phyloP scores from a whole-genome alignment of 2,329 filamentous ascomycete species.

The Verticillium isaacii region DNA sequence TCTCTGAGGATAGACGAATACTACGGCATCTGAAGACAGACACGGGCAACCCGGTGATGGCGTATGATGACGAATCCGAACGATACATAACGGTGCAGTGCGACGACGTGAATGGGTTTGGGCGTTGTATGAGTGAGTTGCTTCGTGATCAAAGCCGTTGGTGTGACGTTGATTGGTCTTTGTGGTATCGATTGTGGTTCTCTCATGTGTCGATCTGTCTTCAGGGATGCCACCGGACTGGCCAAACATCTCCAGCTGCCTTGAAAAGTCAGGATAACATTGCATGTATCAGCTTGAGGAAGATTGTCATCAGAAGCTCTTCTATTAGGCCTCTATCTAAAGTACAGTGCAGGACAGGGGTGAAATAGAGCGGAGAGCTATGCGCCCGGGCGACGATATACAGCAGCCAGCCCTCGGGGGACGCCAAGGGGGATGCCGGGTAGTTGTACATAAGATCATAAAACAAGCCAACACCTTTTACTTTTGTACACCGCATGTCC shows the following conservation, averaged over 20 bases:
- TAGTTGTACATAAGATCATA: slow-evolving; percentile 18
- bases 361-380: slow-evolving; percentile 38
- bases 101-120: not conserved
- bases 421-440: slow-evolving; percentile 12
- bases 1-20: slow-evolving; percentile 39
- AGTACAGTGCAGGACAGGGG: slow-evolving; percentile 31
- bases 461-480: slow-evolving; percentile 10
- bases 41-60: not conserved
- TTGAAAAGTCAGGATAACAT: too few relatives aligned
- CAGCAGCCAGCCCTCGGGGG: slow-evolving; percentile 17
- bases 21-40: slow-evolving; percentile 24
- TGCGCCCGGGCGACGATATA: slow-evolving; percentile 28
- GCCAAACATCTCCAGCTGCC: too few relatives aligned
- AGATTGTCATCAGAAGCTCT: not conserved
- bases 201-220: too few relatives aligned
- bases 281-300: too few relatives aligned
- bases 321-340: slow-evolving; percentile 22
- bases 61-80: not conserved
- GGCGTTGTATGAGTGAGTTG: not conserved
- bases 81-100: not conserved
- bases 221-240: too few relatives aligned
- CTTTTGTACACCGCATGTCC: slow-evolving; percentile 9
- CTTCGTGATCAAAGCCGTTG: too few relatives aligned
- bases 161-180: too few relatives aligned
- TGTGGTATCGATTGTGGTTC: too few relatives aligned